These are phyloP conservation scores for Poa pratensis DNA, from an alignment of 176 grass and related monocot genomes.

Conservation along the genomic window DNA sequence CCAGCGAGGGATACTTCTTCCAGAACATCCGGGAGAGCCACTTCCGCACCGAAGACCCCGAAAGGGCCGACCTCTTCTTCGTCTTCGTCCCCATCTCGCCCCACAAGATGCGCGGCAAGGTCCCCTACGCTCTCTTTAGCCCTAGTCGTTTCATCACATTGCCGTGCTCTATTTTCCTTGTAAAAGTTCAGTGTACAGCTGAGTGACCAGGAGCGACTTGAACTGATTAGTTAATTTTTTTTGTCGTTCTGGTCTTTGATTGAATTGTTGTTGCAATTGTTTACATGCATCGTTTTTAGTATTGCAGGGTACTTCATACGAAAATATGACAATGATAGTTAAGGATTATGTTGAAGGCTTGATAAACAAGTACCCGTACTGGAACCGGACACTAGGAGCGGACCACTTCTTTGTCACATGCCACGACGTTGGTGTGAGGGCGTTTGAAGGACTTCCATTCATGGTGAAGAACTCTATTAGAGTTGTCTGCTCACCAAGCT, in stretches of 20 bases:
- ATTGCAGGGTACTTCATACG: slow-evolving; percentile 89
- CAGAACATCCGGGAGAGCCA: slow-evolving; percentile 91
- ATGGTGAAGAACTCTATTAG: slow-evolving; percentile 91
- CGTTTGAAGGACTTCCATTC: slow-evolving; percentile 84
- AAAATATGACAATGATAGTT: slow-evolving; percentile 92
- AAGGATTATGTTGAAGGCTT: slow-evolving; percentile 80
- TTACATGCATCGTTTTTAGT: slow-evolving; percentile 33
- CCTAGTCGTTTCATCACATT: neutral
- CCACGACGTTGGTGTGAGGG: slow-evolving; percentile 96
- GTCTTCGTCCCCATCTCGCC: slow-evolving; percentile 89
- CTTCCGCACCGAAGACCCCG: slow-evolving; percentile 73
- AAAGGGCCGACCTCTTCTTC: slow-evolving; percentile 71
- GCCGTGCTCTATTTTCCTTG: neutral
- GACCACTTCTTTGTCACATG: slow-evolving; percentile 95
- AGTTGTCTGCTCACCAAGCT: slow-evolving; percentile 89
- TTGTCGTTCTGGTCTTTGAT: slow-evolving; percentile 47
- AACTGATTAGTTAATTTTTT: slow-evolving; percentile 11
- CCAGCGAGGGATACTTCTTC: slow-evolving; percentile 98
- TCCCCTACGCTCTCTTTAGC: slow-evolving; percentile 2
- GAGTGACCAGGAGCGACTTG: neutral
- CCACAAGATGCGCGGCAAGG: slow-evolving; percentile 98
- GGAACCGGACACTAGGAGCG: slow-evolving; percentile 91
- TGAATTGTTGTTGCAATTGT: slow-evolving; percentile 31
- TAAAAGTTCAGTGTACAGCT: neutral
- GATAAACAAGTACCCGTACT: slow-evolving; percentile 94